phyloP scores from a whole-genome alignment of 2,329 filamentous ascomycete species.

The Metarhizium robertsii region DNA sequence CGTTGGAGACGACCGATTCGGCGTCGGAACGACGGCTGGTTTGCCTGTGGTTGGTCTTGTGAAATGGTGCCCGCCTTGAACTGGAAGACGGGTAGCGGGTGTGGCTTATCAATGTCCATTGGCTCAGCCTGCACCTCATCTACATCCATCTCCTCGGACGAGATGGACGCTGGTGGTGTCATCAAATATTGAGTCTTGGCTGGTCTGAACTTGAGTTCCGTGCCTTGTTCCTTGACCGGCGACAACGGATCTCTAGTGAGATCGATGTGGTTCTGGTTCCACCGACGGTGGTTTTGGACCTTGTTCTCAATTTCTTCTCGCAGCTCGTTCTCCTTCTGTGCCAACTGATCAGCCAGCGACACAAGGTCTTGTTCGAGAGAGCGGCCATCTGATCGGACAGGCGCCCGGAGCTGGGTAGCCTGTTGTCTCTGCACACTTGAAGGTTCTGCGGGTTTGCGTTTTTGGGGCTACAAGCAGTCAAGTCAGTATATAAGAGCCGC shows the following conservation, averaged over 20 bases:
- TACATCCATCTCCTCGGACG: conserved; percentile 47
- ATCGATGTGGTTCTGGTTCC: conserved; percentile 87
- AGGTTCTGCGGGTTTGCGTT: conserved; percentile 55
- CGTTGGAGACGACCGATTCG: conserved; percentile 78
- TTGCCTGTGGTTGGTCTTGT: conserved; percentile 29
- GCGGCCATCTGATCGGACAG: conserved; percentile 61
- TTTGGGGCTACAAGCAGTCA: conserved; percentile 48
- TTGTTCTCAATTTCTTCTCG: conserved; percentile 77
- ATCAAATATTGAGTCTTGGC: conserved; percentile 63
- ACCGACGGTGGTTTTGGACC: conserved; percentile 78
- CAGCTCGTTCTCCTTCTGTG: conserved; percentile 75
- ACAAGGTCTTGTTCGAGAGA: conserved; percentile 70
- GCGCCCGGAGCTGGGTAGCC: conserved; percentile 57
- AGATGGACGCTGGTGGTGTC: conserved; percentile 51
- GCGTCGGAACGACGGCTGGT: conserved; percentile 64
- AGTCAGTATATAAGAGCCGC: conserved; percentile 20
- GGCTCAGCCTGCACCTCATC: conserved; percentile 39
- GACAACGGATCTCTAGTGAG: conserved; percentile 78
- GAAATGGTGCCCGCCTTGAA: conserved; percentile 32
- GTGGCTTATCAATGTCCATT: conserved; percentile 26
- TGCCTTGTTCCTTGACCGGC: conserved; percentile 57
- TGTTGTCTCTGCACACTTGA: conserved; percentile 52
- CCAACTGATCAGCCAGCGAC: conserved; percentile 64
- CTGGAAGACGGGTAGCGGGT: conserved; percentile 29
- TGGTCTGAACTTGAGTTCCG: conserved; percentile 57